Percentiles rank a stretch among this genome's conserved stretches.
Evolutionary conservation across 202 grass and related monocot genomes (phyloP).

Genomic region (Hordeum pubiflorum): DNA sequence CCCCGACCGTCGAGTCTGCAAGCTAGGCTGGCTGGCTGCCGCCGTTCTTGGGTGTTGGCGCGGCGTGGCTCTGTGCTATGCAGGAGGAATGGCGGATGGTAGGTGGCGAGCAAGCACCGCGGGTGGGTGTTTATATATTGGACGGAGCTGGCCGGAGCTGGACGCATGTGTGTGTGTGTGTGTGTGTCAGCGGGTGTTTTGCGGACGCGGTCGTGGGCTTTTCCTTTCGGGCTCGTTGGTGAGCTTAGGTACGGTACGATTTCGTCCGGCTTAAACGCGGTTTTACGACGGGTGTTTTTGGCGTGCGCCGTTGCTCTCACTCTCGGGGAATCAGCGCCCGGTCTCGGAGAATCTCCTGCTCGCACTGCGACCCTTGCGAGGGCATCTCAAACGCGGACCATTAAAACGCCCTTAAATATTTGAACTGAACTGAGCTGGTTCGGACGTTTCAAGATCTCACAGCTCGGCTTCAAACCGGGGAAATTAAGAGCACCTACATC

Average conservation of each 20-base stretch:
- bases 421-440: no score
- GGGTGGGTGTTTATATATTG: constrained; percentile 21
- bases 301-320: not conserved
- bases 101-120: not conserved
- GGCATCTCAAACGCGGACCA: no score
- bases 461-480: no score
- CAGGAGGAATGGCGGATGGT: not conserved
- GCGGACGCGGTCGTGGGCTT: not conserved
- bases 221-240: not conserved
- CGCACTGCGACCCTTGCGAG: no score
- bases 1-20: not conserved
- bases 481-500: no score
- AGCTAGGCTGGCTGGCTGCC: not conserved
- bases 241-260: not conserved
- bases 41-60: not conserved
- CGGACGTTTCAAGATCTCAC: no score
- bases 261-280: constrained; percentile 17
- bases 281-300: constrained; percentile 9
- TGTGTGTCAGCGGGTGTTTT: not conserved
- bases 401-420: no score
- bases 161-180: not conserved
- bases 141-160: not conserved
- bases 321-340: not conserved
- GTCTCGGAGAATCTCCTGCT: no score
- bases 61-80: not conserved